Evolutionary conservation across 306 rosid genomes (phyloP).

Genomic region (Spatholobus suberectus): DNA sequence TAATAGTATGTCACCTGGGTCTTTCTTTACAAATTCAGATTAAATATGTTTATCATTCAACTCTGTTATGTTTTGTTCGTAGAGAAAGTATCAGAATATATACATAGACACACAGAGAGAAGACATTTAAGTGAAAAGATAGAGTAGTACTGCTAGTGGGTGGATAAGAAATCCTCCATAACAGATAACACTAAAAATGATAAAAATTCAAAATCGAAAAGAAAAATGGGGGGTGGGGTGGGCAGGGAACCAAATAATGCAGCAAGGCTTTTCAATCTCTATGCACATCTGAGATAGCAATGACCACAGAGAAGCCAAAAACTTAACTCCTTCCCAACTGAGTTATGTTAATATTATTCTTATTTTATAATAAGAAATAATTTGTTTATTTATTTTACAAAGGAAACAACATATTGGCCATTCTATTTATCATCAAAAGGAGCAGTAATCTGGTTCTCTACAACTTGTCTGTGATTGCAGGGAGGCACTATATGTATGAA

Average conservation of each 20-base stretch:
- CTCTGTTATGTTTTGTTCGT: neutral
- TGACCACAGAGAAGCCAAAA: constrained; percentile 1
- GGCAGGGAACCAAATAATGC: neutral
- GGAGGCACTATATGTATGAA: constrained; percentile 55
- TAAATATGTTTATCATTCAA: neutral
- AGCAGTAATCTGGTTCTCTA: constrained; percentile 14
- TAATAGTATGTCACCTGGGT: constrained; percentile 60
- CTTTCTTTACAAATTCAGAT: constrained; percentile 28
- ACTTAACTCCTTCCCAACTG: neutral
- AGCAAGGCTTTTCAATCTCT: neutral
- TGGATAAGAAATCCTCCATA: neutral
- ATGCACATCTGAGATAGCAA: neutral
- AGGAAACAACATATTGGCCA: constrained; percentile 1
- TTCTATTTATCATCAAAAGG: constrained; percentile 19
- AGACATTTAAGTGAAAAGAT: neutral
- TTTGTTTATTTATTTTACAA: constrained; percentile 8
- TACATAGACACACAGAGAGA: neutral
- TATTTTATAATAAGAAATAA: neutral
- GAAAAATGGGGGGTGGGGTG: neutral
- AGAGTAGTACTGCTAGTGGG: neutral
- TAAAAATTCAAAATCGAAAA: neutral
- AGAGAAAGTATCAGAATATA: neutral
- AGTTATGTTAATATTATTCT: neutral
- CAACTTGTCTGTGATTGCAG: constrained; percentile 60
- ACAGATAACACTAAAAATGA: neutral